Conservation (phyloP, 768 basidiomycete genomes). For the Scleroderma bovista region DNA sequence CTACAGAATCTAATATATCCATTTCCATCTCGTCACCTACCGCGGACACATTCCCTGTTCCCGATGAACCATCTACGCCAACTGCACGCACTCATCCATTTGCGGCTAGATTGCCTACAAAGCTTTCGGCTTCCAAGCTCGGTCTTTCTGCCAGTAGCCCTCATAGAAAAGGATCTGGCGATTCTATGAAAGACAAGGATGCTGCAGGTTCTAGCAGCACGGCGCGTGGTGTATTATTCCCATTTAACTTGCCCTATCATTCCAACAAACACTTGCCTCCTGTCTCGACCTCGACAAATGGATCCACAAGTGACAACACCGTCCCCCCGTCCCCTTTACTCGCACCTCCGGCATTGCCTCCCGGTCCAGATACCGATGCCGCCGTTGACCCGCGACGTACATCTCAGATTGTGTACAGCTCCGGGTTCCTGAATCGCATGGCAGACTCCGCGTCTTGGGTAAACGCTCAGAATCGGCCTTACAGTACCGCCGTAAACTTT, state of each 20-base stretch:
- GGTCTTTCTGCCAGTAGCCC: conserved; percentile 44
- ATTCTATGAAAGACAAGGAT: conserved; percentile 28
- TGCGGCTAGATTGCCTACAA: conserved; percentile 66
- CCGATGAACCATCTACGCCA: conserved; percentile 36
- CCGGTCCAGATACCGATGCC: conserved; percentile 32
- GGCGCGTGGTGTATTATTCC: conserved; percentile 25
- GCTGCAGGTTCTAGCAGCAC: conserved; percentile 1
- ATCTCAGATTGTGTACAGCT: conserved; percentile 74
- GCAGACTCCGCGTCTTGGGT: conserved; percentile 43
- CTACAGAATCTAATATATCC: conserved; percentile 34
- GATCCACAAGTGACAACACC: conserved; percentile 24
- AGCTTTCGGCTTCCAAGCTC: conserved; percentile 52
- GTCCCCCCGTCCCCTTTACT: conserved; percentile 44
- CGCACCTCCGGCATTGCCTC: conserved; percentile 45
- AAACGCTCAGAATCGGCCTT: conserved; percentile 24
- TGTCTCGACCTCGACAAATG: conserved; percentile 6
- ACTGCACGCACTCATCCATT: conserved; percentile 67
- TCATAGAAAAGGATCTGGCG: conserved; percentile 48
- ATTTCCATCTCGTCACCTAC: conserved; percentile 45
- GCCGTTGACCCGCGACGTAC: conserved; percentile 46
- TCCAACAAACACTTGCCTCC: conserved; percentile 24
- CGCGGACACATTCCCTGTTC: conserved; percentile 29
- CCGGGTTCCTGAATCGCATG: conserved; percentile 73
- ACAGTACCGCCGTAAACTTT: conserved; percentile 29
- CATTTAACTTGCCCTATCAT: conserved; percentile 24